Base-by-base conservation (phyloP, 2,329 filamentous ascomycete species). In the Cladosporium sp. region DNA sequence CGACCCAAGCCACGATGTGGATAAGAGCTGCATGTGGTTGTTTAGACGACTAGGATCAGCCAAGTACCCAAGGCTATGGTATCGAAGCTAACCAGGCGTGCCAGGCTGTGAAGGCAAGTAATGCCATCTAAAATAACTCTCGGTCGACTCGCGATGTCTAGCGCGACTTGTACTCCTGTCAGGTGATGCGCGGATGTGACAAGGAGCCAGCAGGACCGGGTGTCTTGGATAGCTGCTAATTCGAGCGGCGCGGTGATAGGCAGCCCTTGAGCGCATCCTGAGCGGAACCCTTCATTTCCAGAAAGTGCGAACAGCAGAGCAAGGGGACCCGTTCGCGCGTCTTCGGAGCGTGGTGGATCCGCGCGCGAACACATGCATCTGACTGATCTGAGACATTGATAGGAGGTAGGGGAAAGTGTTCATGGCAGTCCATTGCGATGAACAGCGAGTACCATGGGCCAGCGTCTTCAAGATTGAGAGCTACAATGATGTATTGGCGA, bases 251-350 rank as follows among this genome's bases (percentile, higher is more conserved):
- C 55, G 28, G 54, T 57, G 54, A 57, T 57, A 24, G 54, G 54
- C 54, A 57, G n/a, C 26, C 18, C 54, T 47, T 34, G 54, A 57
- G 54, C 18, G 54, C 54, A 57, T 57, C 52, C 28, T 55, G 52
- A 55, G 52, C 52, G 52, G 52, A 55, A n/a, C 34, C 55, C 55
- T 58, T 58, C 55, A 58, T 38, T 58, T 58, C 55, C 55, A 38
- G 24, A 24, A 41, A 36, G 32, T 58, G 32, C 21, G 55, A 41
- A 26, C 55, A 41, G 30, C 49, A 26, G 49, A 8, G 38, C 38
- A 44, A 44, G 38, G 38, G 18, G 18, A 47, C n/a, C 41, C 41
- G n/a, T 47, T 47, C 41, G 24, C 34, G 34, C 34, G 34, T 36
- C 34, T 36, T 21, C 54, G 28, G 54, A 34, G 30, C 55, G 24